phyloP scores from a whole-genome alignment of 768 basidiomycete genomes.

The Tylopilus vinaceipallidus region DNA sequence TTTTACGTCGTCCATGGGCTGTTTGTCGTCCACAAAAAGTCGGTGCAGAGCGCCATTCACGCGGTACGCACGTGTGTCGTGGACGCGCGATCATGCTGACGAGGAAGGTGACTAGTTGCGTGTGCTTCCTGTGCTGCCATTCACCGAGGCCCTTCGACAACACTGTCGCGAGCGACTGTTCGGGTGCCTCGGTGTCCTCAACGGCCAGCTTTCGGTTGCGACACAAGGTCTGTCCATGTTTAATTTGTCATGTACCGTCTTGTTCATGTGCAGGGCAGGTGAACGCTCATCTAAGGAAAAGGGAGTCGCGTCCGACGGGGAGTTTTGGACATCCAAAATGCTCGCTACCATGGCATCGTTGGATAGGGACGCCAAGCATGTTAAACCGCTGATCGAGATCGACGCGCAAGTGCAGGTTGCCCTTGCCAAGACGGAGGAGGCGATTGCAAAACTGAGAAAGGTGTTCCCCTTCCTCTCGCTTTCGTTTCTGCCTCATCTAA shows the following conservation, averaged over 20 bases:
- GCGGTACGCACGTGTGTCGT: slow-evolving; percentile 46
- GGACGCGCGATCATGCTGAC: neutral
- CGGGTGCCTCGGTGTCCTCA: slow-evolving; percentile 71
- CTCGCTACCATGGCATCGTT: slow-evolving; percentile 54
- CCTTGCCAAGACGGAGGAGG: slow-evolving; percentile 44
- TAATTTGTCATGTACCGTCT: no score
- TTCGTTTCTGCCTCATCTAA: neutral
- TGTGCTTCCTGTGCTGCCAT: slow-evolving; percentile 56
- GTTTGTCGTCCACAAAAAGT: slow-evolving; percentile 72
- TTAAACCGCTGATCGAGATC: slow-evolving; percentile 45
- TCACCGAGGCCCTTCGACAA: slow-evolving; percentile 70
- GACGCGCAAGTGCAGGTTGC: slow-evolving; percentile 56
- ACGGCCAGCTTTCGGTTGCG: slow-evolving; percentile 48
- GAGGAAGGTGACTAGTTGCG: slow-evolving; percentile 43
- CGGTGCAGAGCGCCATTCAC: slow-evolving; percentile 56
- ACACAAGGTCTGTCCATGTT: slow-evolving; percentile 46
- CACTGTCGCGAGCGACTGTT: slow-evolving; percentile 71
- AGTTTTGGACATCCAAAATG: slow-evolving; percentile 75
- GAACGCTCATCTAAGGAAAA: slow-evolving; percentile 54
- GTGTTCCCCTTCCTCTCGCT: slow-evolving; percentile 28
- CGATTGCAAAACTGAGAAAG: slow-evolving; percentile 41
- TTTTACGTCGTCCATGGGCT: slow-evolving; percentile 83
- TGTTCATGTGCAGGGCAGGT: slow-evolving; percentile 19
- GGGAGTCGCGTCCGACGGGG: slow-evolving; percentile 66
- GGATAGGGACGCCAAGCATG: slow-evolving; percentile 69